A percentile compares a stretch with the other conserved stretches of the same genome.
phyloP scores from a whole-genome alignment of 305 asterid species.

The Fraxinus angustifolia region DNA sequence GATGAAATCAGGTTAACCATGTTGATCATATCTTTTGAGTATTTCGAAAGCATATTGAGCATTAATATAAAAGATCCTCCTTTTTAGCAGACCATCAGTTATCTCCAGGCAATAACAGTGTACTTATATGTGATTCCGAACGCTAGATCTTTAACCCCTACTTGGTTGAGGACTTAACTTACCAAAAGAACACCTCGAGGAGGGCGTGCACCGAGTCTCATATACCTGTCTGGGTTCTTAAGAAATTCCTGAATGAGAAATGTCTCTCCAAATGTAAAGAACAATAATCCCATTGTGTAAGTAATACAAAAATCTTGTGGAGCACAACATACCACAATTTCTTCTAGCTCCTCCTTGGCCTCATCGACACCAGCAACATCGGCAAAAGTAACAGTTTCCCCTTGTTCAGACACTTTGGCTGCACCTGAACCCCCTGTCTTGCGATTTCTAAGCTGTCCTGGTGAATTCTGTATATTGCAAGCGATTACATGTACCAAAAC shows the following conservation, averaged over 20 bases:
- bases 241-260: slow-evolving; percentile 42
- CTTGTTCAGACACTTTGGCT: slow-evolving; percentile 75
- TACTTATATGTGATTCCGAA: slow-evolving; percentile 15
- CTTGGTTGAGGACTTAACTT: slow-evolving; percentile 32
- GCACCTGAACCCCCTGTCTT: slow-evolving; percentile 77
- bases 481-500: slow-evolving; percentile 13
- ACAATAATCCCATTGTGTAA: slow-evolving; percentile 6
- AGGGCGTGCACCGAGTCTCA: slow-evolving; percentile 96
- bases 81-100: slow-evolving; percentile 11
- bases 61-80: neutral
- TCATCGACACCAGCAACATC: slow-evolving; percentile 99
- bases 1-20: slow-evolving; percentile 1
- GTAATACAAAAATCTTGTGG: slow-evolving; percentile 19
- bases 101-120: slow-evolving; percentile 13
- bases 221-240: slow-evolving; percentile 85
- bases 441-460: slow-evolving; percentile 87
- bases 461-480: slow-evolving; percentile 53
- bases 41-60: neutral
- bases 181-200: slow-evolving; percentile 99
- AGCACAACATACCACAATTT: slow-evolving; percentile 71
- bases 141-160: slow-evolving; percentile 6
- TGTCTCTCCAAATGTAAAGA: slow-evolving; percentile 15
- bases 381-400: slow-evolving; percentile 76
- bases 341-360: slow-evolving; percentile 99
- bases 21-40: neutral